Percentiles rank a stretch among this genome's conserved stretches.
These are phyloP conservation scores for Lepiota venenata DNA, from an alignment of 768 basidiomycete genomes.

Conservation along the genomic window DNA sequence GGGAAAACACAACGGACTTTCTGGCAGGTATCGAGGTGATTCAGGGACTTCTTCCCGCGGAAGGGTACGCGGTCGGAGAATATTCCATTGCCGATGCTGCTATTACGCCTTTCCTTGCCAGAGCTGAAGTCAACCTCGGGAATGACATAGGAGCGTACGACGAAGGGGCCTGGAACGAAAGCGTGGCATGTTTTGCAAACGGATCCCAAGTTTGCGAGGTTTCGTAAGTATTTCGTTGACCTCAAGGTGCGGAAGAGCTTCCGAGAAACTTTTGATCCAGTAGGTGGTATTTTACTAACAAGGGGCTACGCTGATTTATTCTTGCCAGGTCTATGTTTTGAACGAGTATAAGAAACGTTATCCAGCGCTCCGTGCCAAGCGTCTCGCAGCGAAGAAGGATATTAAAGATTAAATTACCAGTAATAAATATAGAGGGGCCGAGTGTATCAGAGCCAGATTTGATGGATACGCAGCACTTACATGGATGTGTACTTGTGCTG, in stretches of 20 bases:
- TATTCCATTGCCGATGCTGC: slow-evolving; percentile 64
- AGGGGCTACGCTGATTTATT: neutral
- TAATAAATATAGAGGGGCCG: no score
- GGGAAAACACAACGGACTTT: slow-evolving; percentile 38
- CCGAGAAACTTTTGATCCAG: slow-evolving; percentile 50
- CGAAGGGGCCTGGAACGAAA: slow-evolving; percentile 43
- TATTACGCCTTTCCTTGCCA: slow-evolving; percentile 55
- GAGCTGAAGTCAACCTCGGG: slow-evolving; percentile 38
- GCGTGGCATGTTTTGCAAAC: slow-evolving; percentile 37
- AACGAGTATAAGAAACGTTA: neutral
- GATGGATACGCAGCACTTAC: no score
- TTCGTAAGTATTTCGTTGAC: slow-evolving; percentile 43
- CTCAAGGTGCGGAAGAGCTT: slow-evolving; percentile 51
- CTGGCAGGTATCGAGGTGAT: slow-evolving; percentile 40
- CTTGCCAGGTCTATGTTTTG: neutral
- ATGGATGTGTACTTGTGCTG: no score
- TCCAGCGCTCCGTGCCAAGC: neutral
- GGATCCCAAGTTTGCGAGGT: slow-evolving; percentile 44
- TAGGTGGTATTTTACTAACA: slow-evolving; percentile 22
- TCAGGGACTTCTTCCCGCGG: slow-evolving; percentile 45
- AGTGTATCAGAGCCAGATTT: no score
- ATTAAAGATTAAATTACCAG: no score
- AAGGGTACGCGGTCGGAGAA: slow-evolving; percentile 37
- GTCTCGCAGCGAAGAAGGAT: no score
- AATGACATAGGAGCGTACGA: slow-evolving; percentile 52